Evolutionary conservation across 164 flowering plant genomes (phyloP).

Genomic region (Cinnamomum chago): DNA sequence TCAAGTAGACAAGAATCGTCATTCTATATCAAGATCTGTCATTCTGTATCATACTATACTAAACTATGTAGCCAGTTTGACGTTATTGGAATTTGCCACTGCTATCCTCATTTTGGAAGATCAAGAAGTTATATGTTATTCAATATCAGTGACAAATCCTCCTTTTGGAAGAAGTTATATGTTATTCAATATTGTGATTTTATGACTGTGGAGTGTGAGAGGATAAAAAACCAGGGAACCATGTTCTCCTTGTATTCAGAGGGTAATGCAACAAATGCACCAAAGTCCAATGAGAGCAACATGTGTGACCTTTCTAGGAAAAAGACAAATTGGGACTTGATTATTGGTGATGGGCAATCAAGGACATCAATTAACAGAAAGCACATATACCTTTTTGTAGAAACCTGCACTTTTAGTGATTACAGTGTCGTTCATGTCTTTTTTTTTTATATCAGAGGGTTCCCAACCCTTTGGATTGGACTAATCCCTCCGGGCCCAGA

Average conservation of each 20-base stretch:
- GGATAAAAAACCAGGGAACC: slow-evolving; percentile 48
- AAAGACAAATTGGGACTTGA: slow-evolving; percentile 59
- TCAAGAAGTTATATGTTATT: too few relatives aligned
- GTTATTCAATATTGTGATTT: not conserved
- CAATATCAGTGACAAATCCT: too few relatives aligned
- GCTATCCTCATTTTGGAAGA: not conserved
- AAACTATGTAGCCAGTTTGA: too few relatives aligned
- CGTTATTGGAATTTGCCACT: too few relatives aligned
- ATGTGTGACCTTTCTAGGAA: slow-evolving; percentile 60
- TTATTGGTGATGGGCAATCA: slow-evolving; percentile 48
- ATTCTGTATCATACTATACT: too few relatives aligned
- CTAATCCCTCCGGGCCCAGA: too few relatives aligned
- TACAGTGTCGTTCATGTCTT: slow-evolving; percentile 61
- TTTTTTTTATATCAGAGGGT: too few relatives aligned
- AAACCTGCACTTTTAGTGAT: slow-evolving; percentile 71
- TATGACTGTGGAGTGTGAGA: slow-evolving; percentile 61
- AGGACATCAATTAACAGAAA: slow-evolving; percentile 51
- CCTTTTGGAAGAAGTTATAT: not conserved
- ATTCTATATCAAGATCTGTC: too few relatives aligned
- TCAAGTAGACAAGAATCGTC: too few relatives aligned
- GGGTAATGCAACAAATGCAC: slow-evolving; percentile 58
- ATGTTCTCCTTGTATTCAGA: slow-evolving; percentile 62
- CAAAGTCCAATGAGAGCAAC: slow-evolving; percentile 63
- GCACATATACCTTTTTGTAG: slow-evolving; percentile 57
- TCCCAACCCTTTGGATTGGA: too few relatives aligned